Percentiles rank a stretch among this genome's conserved stretches.
These are phyloP conservation scores for Colletotrichum sp. DNA, from an alignment of 2,329 filamentous ascomycete genomes.

Conservation along the genomic window DNA sequence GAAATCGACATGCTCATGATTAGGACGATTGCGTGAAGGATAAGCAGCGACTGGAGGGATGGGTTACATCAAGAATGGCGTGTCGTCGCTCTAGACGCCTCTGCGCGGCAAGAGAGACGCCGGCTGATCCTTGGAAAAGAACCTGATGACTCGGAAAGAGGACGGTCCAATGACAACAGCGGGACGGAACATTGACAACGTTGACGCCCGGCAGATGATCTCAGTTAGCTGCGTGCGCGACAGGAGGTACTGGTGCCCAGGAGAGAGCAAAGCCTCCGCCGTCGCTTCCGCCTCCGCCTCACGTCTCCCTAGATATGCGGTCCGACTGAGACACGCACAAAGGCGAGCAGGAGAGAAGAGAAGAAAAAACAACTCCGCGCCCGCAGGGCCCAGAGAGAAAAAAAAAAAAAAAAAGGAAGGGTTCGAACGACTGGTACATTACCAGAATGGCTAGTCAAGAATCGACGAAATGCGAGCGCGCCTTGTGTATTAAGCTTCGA, in stretches of 20 bases:
- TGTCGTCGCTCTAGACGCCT: not conserved
- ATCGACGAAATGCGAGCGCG: not conserved
- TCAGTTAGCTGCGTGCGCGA: not conserved
- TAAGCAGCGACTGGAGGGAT: not conserved
- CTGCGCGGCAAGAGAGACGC: not conserved
- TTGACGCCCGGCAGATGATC: not conserved
- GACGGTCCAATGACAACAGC: not conserved
- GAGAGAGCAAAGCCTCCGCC: not conserved
- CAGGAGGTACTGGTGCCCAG: not conserved
- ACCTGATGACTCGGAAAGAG: not conserved
- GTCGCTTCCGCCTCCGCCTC: not conserved
- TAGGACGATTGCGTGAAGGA: not conserved
- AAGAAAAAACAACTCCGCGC: not conserved
- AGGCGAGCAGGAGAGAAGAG: not conserved
- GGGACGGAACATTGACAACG: not conserved
- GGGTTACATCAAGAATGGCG: not conserved
- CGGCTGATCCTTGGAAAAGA: not conserved
- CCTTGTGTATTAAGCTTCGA: not conserved
- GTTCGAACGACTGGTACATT: not conserved
- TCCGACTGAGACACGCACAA: slow-evolving; percentile 5
- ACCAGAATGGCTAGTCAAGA: not conserved
- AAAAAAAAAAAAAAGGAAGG: not conserved
- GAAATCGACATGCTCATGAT: not conserved
- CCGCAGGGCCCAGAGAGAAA: not conserved
- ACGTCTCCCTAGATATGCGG: not conserved